Evolutionary conservation across 2,329 filamentous ascomycete species (phyloP).

Genomic region (Fusarium tjaetaba): DNA sequence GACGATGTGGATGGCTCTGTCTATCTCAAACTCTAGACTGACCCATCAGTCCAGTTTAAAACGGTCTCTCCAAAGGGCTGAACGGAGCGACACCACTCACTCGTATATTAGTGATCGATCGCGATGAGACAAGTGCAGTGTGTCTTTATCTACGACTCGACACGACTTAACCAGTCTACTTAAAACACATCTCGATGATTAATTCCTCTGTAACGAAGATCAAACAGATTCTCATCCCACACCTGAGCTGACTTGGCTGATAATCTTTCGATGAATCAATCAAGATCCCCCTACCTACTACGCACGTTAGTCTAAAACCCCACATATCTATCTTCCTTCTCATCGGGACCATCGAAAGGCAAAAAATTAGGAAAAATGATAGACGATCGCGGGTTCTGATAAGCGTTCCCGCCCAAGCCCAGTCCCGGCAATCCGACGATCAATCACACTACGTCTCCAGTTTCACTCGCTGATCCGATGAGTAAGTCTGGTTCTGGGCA

Average conservation of each 20-base stretch:
- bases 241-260: constrained; percentile 8
- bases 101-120: constrained; percentile 19
- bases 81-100: constrained; percentile 20
- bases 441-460: neutral
- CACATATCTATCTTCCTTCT: constrained; percentile 21
- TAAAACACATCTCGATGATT: constrained; percentile 18
- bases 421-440: constrained; percentile 15
- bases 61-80: constrained; percentile 19
- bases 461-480: constrained; percentile 15
- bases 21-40: neutral
- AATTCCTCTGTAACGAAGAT: constrained; percentile 20
- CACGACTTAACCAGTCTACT: neutral
- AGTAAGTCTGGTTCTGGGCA: constrained; percentile 13
- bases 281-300: neutral
- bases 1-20: neutral
- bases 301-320: constrained; percentile 2
- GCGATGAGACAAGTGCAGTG: constrained; percentile 11
- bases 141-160: neutral
- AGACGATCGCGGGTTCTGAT: constrained; percentile 21
- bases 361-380: constrained; percentile 3
- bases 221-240: constrained; percentile 32
- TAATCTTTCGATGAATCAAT: constrained; percentile 4
- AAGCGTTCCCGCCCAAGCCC: constrained; percentile 14
- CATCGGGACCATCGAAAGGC: constrained; percentile 21
- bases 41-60: constrained; percentile 33